A percentile compares a stretch with the other conserved stretches of the same genome.
These are phyloP conservation scores for Phaeosphaeria sp. DNA, from an alignment of 2,329 filamentous ascomycete species.

Conservation along the genomic window DNA sequence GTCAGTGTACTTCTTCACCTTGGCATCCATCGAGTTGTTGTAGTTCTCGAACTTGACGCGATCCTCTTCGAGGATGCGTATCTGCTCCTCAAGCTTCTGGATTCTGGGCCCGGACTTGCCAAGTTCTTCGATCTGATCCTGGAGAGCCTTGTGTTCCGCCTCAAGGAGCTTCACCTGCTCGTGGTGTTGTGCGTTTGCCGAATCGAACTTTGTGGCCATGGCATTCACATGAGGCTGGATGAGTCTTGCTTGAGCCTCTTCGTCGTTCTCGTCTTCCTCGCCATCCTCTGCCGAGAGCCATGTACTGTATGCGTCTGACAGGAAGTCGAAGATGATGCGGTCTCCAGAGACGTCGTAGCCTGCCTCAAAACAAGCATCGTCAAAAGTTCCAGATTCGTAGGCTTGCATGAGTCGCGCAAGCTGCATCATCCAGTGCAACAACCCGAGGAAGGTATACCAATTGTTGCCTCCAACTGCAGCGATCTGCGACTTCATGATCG, in stretches of 20 bases:
- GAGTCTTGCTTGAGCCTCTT: slow-evolving; percentile 72
- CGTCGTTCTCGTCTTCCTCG: slow-evolving; percentile 74
- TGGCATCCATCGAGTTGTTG: slow-evolving; percentile 81
- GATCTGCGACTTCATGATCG: slow-evolving; percentile 95
- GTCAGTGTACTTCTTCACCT: slow-evolving; percentile 86
- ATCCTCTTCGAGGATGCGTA: slow-evolving; percentile 93
- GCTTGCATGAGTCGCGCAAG: slow-evolving; percentile 91
- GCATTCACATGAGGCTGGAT: slow-evolving; percentile 83
- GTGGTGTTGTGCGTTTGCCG: slow-evolving; percentile 81
- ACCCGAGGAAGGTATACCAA: slow-evolving; percentile 91
- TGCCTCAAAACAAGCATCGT: slow-evolving; percentile 86
- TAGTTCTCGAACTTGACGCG: slow-evolving; percentile 95
- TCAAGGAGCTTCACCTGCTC: slow-evolving; percentile 87
- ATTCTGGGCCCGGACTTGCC: slow-evolving; percentile 87
- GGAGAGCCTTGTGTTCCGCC: slow-evolving; percentile 79
- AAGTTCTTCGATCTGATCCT: slow-evolving; percentile 86
- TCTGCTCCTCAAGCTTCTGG: slow-evolving; percentile 83
- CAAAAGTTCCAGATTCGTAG: slow-evolving; percentile 79
- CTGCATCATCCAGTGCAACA: slow-evolving; percentile 99
- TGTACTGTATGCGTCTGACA: slow-evolving; percentile 88
- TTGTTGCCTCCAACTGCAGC: slow-evolving; percentile 95
- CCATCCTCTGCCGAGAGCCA: slow-evolving; percentile 85
- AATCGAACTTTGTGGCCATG: slow-evolving; percentile 89
- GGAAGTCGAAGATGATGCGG: slow-evolving; percentile 91
- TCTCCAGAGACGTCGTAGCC: slow-evolving; percentile 89